These are phyloP conservation scores for Suillus subalutaceus DNA, from an alignment of 768 basidiomycete genomes.

Conservation along the genomic window DNA sequence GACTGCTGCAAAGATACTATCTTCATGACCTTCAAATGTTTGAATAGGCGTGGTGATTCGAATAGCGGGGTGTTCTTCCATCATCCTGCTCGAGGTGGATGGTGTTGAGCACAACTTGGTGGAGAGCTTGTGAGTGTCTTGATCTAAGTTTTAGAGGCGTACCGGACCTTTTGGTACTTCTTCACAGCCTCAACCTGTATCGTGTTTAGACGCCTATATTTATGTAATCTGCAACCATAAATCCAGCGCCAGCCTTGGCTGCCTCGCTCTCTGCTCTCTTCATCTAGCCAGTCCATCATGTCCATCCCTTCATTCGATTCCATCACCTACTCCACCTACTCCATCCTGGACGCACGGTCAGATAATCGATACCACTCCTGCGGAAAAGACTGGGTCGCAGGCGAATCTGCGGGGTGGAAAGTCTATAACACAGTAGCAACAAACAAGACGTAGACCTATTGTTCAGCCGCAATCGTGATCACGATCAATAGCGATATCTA, in stretches of 20 bases:
- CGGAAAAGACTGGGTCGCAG: conserved; percentile 35
- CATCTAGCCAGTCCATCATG: conserved; percentile 16
- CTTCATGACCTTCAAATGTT: not conserved
- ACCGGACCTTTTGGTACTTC: not conserved
- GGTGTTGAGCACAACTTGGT: not conserved
- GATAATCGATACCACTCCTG: conserved; percentile 26
- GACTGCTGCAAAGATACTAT: not conserved
- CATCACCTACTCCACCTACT: conserved; percentile 16
- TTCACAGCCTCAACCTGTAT: not conserved
- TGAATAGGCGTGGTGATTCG: not conserved
- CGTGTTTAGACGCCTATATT: not conserved
- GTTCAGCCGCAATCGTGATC: not conserved
- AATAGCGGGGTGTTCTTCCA: not conserved
- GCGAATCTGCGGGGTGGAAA: conserved; percentile 38
- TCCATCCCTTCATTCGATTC: conserved; percentile 24
- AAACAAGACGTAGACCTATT: conserved; percentile 24
- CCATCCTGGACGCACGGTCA: conserved; percentile 34
- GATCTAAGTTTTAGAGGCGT: not conserved
- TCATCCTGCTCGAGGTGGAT: not conserved
- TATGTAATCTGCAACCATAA: not conserved
- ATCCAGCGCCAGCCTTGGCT: too few relatives aligned
- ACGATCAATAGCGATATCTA: conserved; percentile 21
- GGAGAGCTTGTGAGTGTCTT: not conserved
- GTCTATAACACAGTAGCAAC: conserved; percentile 31
- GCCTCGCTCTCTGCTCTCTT: too few relatives aligned